Percentiles rank a stretch among this genome's conserved stretches.
phyloP scores from a whole-genome alignment of 192 early-diverging fungal genomes.

The Geranomyces variabilis region DNA sequence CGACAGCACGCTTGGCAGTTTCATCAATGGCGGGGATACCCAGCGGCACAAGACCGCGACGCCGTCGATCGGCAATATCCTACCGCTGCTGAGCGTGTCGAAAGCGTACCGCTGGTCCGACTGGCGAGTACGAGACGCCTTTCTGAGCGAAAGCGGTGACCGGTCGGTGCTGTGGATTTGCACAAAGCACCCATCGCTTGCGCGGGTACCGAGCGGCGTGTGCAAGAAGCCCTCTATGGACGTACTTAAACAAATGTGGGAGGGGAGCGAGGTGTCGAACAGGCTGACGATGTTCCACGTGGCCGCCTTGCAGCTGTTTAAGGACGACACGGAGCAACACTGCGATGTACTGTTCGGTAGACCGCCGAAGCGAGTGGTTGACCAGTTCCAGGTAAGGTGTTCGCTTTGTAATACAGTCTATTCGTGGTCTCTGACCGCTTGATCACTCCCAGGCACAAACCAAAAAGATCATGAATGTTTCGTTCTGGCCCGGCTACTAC shows the following conservation, averaged over 20 bases:
- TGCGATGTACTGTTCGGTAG: constrained; percentile 35
- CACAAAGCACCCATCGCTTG: constrained; percentile 21
- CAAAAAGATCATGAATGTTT: constrained; percentile 11
- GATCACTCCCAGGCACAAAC: too few relatives aligned
- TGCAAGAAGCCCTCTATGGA: constrained; percentile 19
- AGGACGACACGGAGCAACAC: background rate
- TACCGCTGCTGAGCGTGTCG: constrained; percentile 37
- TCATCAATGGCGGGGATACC: constrained; percentile 15
- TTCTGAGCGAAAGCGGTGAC: constrained; percentile 27
- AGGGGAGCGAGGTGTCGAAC: constrained; percentile 4
- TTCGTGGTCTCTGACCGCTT: background rate
- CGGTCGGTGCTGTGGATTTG: constrained; percentile 36
- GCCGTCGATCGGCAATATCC: constrained; percentile 39
- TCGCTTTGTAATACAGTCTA: background rate
- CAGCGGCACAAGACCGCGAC: constrained; percentile 25
- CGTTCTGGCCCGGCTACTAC: constrained; percentile 22
- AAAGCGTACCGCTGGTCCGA: constrained; percentile 1
- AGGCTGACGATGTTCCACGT: constrained; percentile 23
- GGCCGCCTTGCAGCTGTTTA: background rate
- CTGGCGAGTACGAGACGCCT: constrained; percentile 14
- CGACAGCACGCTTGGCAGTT: constrained; percentile 14
- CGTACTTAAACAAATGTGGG: constrained; percentile 14
- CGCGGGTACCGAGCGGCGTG: constrained; percentile 11
- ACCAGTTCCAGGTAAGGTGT: constrained; percentile 20
- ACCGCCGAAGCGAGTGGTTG: constrained; percentile 27